Base-by-base conservation (phyloP, 257 asterid species). In the Fraxinus quadrangulata region DNA sequence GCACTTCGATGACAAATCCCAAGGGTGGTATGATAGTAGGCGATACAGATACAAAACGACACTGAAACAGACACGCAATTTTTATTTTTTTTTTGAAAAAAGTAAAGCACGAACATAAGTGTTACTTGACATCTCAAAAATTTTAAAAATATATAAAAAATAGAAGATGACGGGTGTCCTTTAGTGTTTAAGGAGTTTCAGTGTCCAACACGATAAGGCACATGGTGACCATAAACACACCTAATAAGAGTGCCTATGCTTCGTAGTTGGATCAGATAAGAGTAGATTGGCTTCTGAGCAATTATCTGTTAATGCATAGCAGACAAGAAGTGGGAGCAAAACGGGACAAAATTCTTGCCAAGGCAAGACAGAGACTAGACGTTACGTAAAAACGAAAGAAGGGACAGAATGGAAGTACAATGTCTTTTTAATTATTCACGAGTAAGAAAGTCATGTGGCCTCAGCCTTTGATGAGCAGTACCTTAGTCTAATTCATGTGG, bases 351-450 rank as follows among this genome's bases (percentile, higher is more conserved):
- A 24, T 0, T 73, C 65, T 80, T 68, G 63, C 83, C 19, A 33
- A 75, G 83, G 77, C 75, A 37, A 80, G 94, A 90, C 75, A 78
- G 61, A 76, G 96, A 89, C 96, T 66, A 34, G 80, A 86, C 94
- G 76, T 82, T 40, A 17, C 9, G 59, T 34, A 69, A 54, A 66
- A 76, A 83, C 88, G 86, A 80, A 74, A 47, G 69, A 76, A 72
- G 73, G 79, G 90, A 86, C 91, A 80, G 74, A 84, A 72, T 13
- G 26, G 24, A 80, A 75, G 83, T 70, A 76, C 83, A 80, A 34
- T 49, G 13, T 75, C 49, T 67, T 37, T 72, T 73, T 39, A 11
- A 39, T 81, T 37, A 75, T 70, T 75, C 84, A 78, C 86, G 81
- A 75, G 85, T 79, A 1, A 17, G 63, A 6, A 51, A 51, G 23